Evolutionary conservation across 1,284 basidiomycete genomes (phyloP), one percentile per base, ranked within the genome.

Genomic region (Apiotrichum gracile): DNA sequence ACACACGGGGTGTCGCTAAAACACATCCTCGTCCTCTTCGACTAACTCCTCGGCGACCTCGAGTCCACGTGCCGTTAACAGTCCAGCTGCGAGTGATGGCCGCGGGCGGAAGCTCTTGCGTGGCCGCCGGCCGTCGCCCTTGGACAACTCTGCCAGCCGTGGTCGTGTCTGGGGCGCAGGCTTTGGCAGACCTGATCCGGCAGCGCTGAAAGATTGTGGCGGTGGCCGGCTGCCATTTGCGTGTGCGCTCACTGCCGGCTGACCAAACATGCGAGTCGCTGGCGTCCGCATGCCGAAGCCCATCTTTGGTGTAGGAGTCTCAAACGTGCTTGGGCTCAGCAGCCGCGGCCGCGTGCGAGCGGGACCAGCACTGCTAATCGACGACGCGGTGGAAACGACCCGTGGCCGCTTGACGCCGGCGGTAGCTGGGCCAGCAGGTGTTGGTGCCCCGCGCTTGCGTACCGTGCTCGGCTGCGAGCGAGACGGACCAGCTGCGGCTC

Each of bases 21-120:
- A 63, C 41, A 59, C 45, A 38, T 62, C 59, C 38, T 63, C 61
- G 22, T 60, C 58, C 29, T 61, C 61, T 24, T 54, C 56, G 43
- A n/a, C 27, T 24, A 53, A 13, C 14, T 19, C 47, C 46, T 43
- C 51, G 2, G 38, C 52, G 3, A 14, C 46, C 5, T 45, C 43
- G 17, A 22, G 21, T 17, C 21, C 24, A 34, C 51, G 39, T 16
- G 45, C 52, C 7, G 33, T 40, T 17, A 57, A 27, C 41, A 62
- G 34, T 2, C 56, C 56, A 14, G 48, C 52, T 2, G 52, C 55
- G 8, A 53, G 17, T 19, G 55, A 59, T 25, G 33, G 56, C 19
- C 72, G 62, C 21, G 72, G 72, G 41, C 65, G 68, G 56, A 74
- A 93, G 68, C 83, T 92, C 49, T 79, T 76, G 43, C 73, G 86